Conservation (phyloP, 139 green algal genomes). For the Coelastrella sp. region DNA sequence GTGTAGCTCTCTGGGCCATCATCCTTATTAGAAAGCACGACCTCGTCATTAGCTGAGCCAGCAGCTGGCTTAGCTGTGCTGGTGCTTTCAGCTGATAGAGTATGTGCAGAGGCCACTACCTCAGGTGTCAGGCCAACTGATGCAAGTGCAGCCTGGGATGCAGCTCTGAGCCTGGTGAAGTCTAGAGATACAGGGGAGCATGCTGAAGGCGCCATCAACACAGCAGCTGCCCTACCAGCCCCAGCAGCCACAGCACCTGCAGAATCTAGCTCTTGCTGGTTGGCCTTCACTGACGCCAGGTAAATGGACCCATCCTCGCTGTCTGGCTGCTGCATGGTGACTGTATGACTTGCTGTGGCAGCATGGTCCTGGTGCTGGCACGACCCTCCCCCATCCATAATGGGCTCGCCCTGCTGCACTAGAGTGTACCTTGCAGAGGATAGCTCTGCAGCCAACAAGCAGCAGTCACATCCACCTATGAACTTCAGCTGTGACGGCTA, state of each 20-base stretch:
- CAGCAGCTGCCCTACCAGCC: background rate
- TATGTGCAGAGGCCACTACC: too few species aligned
- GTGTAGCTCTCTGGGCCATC: too few species aligned
- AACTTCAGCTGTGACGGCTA: background rate
- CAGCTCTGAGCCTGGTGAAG: background rate
- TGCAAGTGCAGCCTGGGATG: background rate
- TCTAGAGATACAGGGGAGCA: background rate
- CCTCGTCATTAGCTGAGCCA: too few species aligned
- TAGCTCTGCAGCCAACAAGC: constrained; percentile 14
- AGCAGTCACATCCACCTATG: background rate
- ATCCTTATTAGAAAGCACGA: too few species aligned
- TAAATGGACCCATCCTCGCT: constrained; percentile 49
- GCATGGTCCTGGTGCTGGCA: background rate
- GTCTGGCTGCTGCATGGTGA: background rate
- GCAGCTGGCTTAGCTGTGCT: background rate
- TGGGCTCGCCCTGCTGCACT: background rate
- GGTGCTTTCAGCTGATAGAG: too few species aligned
- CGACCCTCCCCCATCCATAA: too few species aligned
- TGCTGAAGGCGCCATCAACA: background rate
- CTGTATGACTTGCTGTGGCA: background rate
- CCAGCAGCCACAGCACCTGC: constrained; percentile 22
- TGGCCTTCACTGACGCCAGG: constrained; percentile 53
- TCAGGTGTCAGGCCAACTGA: background rate
- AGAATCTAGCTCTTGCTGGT: constrained; percentile 54
- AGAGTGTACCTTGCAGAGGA: background rate